Evolutionary conservation across 441 rosid species (phyloP).

Genomic region (Bruguiera hainesii): DNA sequence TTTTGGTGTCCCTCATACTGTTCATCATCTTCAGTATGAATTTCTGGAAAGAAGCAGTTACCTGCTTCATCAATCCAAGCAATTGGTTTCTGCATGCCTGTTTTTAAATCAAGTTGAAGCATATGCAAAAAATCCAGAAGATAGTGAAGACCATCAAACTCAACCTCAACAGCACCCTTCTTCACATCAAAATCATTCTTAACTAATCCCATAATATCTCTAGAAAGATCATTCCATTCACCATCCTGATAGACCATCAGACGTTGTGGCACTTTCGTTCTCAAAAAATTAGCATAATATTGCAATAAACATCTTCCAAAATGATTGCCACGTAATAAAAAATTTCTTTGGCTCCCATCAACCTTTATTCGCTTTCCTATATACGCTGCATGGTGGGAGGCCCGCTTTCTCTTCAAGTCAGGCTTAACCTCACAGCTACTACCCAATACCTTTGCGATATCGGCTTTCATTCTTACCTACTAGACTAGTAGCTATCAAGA

Average conservation of each 20-base stretch:
- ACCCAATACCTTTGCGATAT: conserved; percentile 78
- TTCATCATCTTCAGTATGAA: conserved; percentile 39
- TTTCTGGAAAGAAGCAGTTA: conserved; percentile 81
- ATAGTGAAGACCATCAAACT: conserved; percentile 42
- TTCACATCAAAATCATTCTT: conserved; percentile 56
- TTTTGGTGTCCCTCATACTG: not conserved
- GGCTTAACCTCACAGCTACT: conserved; percentile 40
- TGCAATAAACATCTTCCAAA: conserved; percentile 23
- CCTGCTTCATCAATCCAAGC: conserved; percentile 94
- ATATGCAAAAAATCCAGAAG: conserved; percentile 86
- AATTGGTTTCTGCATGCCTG: conserved; percentile 60
- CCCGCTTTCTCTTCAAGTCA: conserved; percentile 59
- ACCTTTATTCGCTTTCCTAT: conserved; percentile 52
- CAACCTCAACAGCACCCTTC: conserved; percentile 60
- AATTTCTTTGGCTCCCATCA: conserved; percentile 30
- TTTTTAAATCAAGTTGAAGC: conserved; percentile 60
- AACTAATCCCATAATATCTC: conserved; percentile 32
- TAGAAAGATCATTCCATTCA: conserved; percentile 75
- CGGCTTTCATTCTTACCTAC: conserved; percentile 62
- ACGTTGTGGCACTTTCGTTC: conserved; percentile 63
- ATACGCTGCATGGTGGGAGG: conserved; percentile 33
- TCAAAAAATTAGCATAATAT: conserved; percentile 58
- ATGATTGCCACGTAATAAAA: conserved; percentile 30
- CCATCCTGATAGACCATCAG: conserved; percentile 73
- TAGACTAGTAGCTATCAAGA: conserved; percentile 59